Conservation (phyloP, 2,329 filamentous ascomycete species). For the Xylariaceae sp. region DNA sequence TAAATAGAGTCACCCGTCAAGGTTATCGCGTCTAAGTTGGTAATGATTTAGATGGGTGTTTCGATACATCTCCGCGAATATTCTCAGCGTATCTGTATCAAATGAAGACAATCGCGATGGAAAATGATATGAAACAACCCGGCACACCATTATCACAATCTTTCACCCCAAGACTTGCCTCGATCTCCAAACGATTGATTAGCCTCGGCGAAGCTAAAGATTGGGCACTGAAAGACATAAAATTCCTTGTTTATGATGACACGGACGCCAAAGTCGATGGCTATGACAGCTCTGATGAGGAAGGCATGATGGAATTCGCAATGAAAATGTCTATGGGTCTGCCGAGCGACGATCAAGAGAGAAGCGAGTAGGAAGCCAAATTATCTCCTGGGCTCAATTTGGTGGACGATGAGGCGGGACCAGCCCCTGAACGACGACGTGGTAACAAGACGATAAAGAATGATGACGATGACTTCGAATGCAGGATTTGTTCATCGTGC, state of each 20-base stretch:
- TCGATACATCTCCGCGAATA: too few relatives aligned
- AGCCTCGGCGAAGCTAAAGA: background rate
- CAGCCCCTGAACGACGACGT: background rate
- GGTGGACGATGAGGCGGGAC: background rate
- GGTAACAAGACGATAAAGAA: too few relatives aligned
- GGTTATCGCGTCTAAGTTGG: too few relatives aligned
- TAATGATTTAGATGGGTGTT: too few relatives aligned
- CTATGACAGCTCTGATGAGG: slow-evolving; percentile 16
- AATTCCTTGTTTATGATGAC: slow-evolving; percentile 10
- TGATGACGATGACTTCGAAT: background rate
- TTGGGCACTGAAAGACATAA: slow-evolving; percentile 12
- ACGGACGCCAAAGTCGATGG: slow-evolving; percentile 5
- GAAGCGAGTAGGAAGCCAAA: background rate
- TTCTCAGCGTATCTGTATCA: too few relatives aligned
- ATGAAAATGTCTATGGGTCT: background rate
- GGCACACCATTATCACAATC: background rate
- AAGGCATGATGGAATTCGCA: slow-evolving; percentile 11
- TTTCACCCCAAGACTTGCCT: background rate
- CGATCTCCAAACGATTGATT: background rate
- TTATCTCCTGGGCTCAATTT: too few relatives aligned
- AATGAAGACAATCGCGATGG: background rate
- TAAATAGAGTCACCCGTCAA: too few relatives aligned
- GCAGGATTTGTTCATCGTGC: slow-evolving; percentile 1
- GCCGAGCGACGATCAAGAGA: background rate
- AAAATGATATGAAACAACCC: background rate